Percentiles rank a stretch among this genome's conserved stretches.
These are phyloP conservation scores for Hypoxylon sp. DNA, from an alignment of 2,329 filamentous ascomycete genomes.

Conservation along the genomic window DNA sequence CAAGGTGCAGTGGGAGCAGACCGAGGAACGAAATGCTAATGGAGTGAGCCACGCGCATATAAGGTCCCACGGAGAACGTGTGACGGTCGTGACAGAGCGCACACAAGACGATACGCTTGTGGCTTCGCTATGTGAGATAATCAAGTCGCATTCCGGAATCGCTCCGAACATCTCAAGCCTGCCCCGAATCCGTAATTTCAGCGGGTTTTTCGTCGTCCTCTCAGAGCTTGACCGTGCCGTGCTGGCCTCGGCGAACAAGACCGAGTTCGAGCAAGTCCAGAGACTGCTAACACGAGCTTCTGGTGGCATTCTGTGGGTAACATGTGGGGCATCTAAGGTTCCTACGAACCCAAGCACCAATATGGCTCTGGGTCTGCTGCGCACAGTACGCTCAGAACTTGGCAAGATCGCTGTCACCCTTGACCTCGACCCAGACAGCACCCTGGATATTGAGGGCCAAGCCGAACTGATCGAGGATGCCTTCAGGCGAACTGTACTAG, in stretches of 20 bases:
- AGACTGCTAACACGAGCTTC: slow-evolving; percentile 32
- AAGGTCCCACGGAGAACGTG: slow-evolving; percentile 31
- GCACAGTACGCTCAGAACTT: slow-evolving; percentile 47
- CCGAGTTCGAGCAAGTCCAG: slow-evolving; percentile 38
- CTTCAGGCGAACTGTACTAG: slow-evolving; percentile 32
- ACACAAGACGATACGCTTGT: slow-evolving; percentile 37
- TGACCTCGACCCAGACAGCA: slow-evolving; percentile 48
- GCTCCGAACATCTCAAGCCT: slow-evolving; percentile 29
- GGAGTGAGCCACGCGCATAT: slow-evolving; percentile 35
- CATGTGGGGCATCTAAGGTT: slow-evolving; percentile 42
- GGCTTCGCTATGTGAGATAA: slow-evolving; percentile 27
- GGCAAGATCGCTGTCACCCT: slow-evolving; percentile 43
- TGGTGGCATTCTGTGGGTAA: slow-evolving; percentile 44
- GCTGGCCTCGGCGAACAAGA: slow-evolving; percentile 29
- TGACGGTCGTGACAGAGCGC: slow-evolving; percentile 37
- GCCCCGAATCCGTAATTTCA: slow-evolving; percentile 28
- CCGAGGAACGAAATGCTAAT: slow-evolving; percentile 33
- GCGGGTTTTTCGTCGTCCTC: slow-evolving; percentile 38
- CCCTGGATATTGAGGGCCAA: slow-evolving; percentile 33
- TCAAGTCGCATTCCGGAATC: slow-evolving; percentile 35
- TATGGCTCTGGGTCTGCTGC: slow-evolving; percentile 46
- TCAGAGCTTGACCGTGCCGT: slow-evolving; percentile 42
- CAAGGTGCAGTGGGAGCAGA: slow-evolving; percentile 44
- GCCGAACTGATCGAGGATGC: slow-evolving; percentile 42
- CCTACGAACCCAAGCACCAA: slow-evolving; percentile 39